Percentiles rank a stretch among this genome's conserved stretches.
These are phyloP conservation scores for Xanthoceras sorbifolium DNA, from an alignment of 345 rosid genomes.

Conservation along the genomic window DNA sequence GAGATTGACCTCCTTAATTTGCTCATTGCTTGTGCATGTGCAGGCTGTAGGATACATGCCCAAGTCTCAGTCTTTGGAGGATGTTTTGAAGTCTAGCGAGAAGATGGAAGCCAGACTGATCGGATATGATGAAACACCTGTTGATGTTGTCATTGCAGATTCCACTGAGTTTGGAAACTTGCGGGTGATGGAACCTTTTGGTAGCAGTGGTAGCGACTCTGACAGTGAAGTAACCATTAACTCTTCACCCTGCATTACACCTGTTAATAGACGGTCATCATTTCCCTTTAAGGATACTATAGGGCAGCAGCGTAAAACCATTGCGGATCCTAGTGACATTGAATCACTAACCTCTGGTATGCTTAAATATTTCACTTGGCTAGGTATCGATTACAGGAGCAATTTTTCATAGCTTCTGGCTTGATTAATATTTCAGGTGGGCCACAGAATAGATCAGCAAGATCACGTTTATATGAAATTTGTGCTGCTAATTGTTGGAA, in stretches of 20 bases:
- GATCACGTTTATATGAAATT: constrained; percentile 58
- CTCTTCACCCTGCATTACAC: constrained; percentile 21
- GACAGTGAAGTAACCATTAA: constrained; percentile 21
- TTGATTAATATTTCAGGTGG: constrained; percentile 38
- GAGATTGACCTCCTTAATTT: background rate
- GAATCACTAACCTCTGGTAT: constrained; percentile 24
- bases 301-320: constrained; percentile 20
- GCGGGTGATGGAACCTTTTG: constrained; percentile 30
- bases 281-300: constrained; percentile 24
- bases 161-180: constrained; percentile 28
- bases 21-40: constrained; percentile 17
- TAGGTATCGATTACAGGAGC: background rate
- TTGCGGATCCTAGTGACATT: constrained; percentile 17
- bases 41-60: constrained; percentile 62
- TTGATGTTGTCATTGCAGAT: constrained; percentile 42
- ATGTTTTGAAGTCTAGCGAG: constrained; percentile 47
- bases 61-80: constrained; percentile 54
- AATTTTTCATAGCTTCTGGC: background rate
- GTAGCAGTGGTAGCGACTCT: constrained; percentile 9
- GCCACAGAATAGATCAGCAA: constrained; percentile 45
- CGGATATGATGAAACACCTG: constrained; percentile 75
- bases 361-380: background rate
- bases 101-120: constrained; percentile 68
- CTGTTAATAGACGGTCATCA: constrained; percentile 18
- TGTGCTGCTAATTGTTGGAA: constrained; percentile 76